Evolutionary conservation across 768 basidiomycete genomes (phyloP), one percentile per base, ranked within the genome.

Genomic region (Russula sp.): DNA sequence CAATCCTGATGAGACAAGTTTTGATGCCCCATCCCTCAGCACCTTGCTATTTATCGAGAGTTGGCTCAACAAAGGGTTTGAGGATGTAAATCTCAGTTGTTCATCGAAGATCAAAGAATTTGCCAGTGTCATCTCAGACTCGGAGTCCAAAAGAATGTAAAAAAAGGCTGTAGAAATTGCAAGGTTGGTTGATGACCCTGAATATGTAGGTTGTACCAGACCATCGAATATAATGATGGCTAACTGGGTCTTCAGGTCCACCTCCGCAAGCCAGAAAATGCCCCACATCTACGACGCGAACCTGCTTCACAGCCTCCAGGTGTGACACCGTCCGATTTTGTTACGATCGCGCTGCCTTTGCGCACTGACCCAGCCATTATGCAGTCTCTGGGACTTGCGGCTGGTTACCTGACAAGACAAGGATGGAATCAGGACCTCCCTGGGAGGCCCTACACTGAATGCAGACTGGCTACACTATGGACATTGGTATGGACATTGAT

Each of bases 21-120:
- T 13, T 44, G 22, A 50, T 44, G 48, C 27, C n/a, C 32, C 20
- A 9, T 45, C 22, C 40, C 27, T 18, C 27, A 64, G 63, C 11
- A 51, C 60, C 34, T 56, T 64, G n/a, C 51, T 55, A 9, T 55
- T 64, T 6, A 60, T 64, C 40, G 58, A 55, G 59, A 39, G 54
- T 20, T 64, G 63, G 63, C 58, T 64, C 18, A 47, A 45, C 35
- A 60, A 60, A 47, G 63, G 63, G 20, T 64, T 64, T 16, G 54
- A 45, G 22, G 63, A 64, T 22, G 47, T 32, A 60, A 35, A 60
- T 1, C 59, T 51, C n/a, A 47, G 6, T 10, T 64, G 53, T 51
- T 56, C 58, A 2, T 31, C 34, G 3, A 55, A 20, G 18, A 64
- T 64, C 40, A 51, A 40, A 47, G 54, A 56, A 32, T 55, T 64